These are phyloP conservation scores for Chlamydomonas sphaeroides DNA, from an alignment of 139 green algal genomes.

Conservation along the genomic window DNA sequence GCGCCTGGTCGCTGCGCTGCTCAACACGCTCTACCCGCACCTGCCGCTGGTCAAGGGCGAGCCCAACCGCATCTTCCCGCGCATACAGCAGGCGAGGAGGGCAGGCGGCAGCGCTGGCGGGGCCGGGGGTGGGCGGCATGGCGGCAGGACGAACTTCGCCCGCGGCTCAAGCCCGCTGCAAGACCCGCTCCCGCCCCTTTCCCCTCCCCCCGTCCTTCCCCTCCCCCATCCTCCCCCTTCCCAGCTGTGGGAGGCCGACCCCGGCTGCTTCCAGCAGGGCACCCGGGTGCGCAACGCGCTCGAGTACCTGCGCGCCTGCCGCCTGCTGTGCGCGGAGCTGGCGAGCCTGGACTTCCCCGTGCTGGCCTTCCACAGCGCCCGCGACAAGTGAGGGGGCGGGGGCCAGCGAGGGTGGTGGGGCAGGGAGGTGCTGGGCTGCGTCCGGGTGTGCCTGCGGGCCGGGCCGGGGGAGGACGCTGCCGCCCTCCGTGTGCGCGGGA, in stretches of 20 bases:
- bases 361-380: slow-evolving; percentile 17
- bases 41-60: slow-evolving; percentile 23
- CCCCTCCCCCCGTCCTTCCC: background rate
- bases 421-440: background rate
- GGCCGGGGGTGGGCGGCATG: no score
- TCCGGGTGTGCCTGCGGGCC: background rate
- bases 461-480: no score
- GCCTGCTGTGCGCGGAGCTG: slow-evolving; percentile 16
- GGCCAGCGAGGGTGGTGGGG: background rate
- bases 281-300: slow-evolving; percentile 45
- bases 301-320: slow-evolving; percentile 44
- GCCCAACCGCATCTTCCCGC: slow-evolving; percentile 1
- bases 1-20: slow-evolving; percentile 12
- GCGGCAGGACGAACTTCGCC: no score
- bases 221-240: background rate
- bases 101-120: no score
- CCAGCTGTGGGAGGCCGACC: slow-evolving; percentile 43
- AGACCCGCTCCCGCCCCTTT: no score
- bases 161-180: no score
- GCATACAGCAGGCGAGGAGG: slow-evolving; percentile 40
- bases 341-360: slow-evolving; percentile 29
- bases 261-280: slow-evolving; percentile 24
- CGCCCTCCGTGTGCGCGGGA: no score
- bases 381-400: background rate
- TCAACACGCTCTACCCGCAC: slow-evolving; percentile 38